These are phyloP conservation scores for Chlamydomonas asymmetrica DNA, from an alignment of 139 green algal genomes.

Conservation along the genomic window DNA sequence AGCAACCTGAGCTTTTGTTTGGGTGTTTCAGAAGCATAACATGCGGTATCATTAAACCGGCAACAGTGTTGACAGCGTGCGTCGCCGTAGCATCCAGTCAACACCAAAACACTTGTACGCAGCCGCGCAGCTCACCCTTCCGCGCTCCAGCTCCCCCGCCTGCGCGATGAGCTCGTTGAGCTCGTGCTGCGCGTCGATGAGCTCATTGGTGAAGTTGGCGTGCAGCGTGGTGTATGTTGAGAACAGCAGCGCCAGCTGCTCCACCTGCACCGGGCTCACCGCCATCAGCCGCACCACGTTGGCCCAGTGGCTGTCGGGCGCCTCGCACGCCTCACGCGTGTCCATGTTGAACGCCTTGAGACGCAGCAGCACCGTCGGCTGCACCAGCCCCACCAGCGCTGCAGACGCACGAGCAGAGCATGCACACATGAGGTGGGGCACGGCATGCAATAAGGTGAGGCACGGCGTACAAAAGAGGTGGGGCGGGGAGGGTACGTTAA, in stretches of 20 bases:
- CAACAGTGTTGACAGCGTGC: too few species aligned
- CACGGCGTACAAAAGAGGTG: background rate
- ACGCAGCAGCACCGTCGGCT: constrained; percentile 9
- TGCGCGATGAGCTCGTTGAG: background rate
- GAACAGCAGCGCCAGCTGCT: constrained; percentile 23
- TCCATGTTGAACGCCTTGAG: constrained; percentile 30
- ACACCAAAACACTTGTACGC: background rate
- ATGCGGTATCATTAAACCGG: too few species aligned
- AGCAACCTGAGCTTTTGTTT: too few species aligned
- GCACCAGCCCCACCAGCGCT: background rate
- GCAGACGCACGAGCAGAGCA: background rate
- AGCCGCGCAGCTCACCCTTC: background rate
- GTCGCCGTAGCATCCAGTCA: too few species aligned
- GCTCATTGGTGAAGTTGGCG: constrained; percentile 7
- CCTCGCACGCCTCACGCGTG: background rate
- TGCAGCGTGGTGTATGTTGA: constrained; percentile 20
- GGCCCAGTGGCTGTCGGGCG: constrained; percentile 16
- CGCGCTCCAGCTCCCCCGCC: background rate
- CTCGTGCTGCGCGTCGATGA: constrained; percentile 26
- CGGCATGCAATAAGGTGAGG: background rate
- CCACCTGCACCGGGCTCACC: background rate
- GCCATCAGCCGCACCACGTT: constrained; percentile 25
- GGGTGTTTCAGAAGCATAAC: too few species aligned
- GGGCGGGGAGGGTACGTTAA: background rate
- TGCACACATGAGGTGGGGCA: background rate